Evolutionary conservation across 2,329 filamentous ascomycete genomes (phyloP).

Genomic region (Penicillium sp.): DNA sequence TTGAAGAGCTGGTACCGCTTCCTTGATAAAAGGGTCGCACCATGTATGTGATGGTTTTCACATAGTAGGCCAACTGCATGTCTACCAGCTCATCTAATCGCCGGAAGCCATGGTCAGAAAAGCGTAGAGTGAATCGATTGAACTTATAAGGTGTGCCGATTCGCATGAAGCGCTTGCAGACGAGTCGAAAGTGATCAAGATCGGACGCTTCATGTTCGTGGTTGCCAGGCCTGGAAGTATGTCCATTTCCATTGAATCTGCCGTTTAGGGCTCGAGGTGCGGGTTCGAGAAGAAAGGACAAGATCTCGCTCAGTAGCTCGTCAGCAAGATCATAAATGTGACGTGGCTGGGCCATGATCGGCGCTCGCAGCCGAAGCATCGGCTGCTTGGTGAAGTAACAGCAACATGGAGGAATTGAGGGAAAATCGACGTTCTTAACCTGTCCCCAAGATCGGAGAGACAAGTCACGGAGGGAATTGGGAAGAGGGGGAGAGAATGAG

Average conservation of each 20-base stretch:
- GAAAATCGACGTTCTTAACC: conserved; percentile 9
- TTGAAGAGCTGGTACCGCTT: conserved; percentile 34
- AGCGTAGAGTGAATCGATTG: conserved; percentile 37
- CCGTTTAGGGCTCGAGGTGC: conserved; percentile 9
- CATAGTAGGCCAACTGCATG: conserved; percentile 39
- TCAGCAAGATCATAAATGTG: conserved; percentile 38
- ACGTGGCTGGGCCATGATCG: conserved; percentile 34
- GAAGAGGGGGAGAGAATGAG: not conserved
- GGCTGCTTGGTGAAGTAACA: conserved; percentile 30
- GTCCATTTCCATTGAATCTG: conserved; percentile 2
- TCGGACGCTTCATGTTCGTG: conserved; percentile 32
- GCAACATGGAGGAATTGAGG: conserved; percentile 29
- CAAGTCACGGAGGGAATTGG: conserved; percentile 12
- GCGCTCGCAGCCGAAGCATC: conserved; percentile 33
- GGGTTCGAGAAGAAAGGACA: conserved; percentile 30
- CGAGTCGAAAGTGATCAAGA: conserved; percentile 41
- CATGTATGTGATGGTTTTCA: conserved; percentile 41
- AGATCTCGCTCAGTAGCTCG: conserved; percentile 36
- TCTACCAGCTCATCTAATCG: conserved; percentile 35
- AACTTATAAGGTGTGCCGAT: conserved; percentile 43
- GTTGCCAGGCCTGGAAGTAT: conserved; percentile 6
- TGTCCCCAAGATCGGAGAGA: conserved; percentile 13
- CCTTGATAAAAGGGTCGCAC: conserved; percentile 42
- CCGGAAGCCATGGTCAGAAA: conserved; percentile 35
- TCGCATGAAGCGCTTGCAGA: conserved; percentile 42